Base-by-base conservation (phyloP, 345 rosid species). In the Populus tremula region DNA sequence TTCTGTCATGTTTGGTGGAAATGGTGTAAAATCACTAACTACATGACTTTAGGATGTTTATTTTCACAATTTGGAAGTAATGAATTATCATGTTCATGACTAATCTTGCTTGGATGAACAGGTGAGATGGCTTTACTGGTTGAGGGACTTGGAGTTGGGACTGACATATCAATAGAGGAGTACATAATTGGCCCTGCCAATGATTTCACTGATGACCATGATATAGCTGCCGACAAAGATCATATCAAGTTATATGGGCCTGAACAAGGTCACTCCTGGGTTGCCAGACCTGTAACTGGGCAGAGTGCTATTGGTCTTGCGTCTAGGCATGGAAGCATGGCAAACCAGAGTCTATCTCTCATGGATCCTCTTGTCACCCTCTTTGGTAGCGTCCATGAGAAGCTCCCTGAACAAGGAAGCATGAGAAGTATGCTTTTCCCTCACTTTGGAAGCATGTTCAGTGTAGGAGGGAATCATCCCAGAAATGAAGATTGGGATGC, bases 101-200 rank as follows among this genome's bases (percentile, higher is more conserved):
- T 74, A 74, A 82, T 77, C 53, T 69, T 82, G 74, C 71, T 79
- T 7, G 59, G 68, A 50, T 85, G 67, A 71, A 86, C 96, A 96
- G 99, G 99, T 88, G 99, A 96, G 90, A 88, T 93, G 98, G 97
- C 98, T 81, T 88, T 96, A 83, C 86, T 94, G 84, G 94, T 91
- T 29, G 99, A 96, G 87, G 99, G 99, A 50, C 93, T 96, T 74
- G 92, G 91, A 62, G 85, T 91, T 45, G 99, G 99, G 49, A 87
- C 85, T 79, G 98, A 96, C 39, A 88, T 93, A 54, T 91, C 97
- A 9, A 81, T 92, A 78, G 97, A 96, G 89, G 93, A 96, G 77
- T 96, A 96, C 79, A 86, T 96, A 75, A 92, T 96, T 61, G 94
- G 93, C 61, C 94, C 97, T 2, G 91, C 87, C 29, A 85, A 79